Base-by-base conservation (phyloP, 208 protist genomes). In the Tritrichomonas musculus region DNA sequence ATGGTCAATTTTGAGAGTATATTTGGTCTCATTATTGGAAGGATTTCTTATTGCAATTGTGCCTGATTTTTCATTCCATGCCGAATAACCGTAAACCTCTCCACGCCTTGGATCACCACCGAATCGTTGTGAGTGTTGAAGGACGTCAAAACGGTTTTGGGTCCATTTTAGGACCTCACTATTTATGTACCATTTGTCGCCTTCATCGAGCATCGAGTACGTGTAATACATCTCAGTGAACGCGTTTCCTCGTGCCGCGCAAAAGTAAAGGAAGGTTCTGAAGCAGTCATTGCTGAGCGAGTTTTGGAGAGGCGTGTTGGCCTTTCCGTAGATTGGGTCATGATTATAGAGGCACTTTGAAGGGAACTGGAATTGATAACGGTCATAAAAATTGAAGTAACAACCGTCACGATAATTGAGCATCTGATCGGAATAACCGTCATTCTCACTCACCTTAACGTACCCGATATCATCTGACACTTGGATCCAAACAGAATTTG, bases 351-450 rank as follows among this genome's bases (percentile, higher is more conserved):
- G 3, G 41, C 41, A 44, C 17, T 25, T 47, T 41, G 8, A 9
- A 50, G 73, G 73, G 73, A 82, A 82, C 41, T 82, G 73, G 73
- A 82, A 82, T 82, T 30, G 33, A 39, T 47, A 82, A 39, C 49
- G 50, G 33, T 82, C 73, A 41, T 30, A 82, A 39, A 50, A 82
- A 20, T 82, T 82, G 41, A 50, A 82, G 20, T 82, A 82, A 39
- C 33, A 17, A 20, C 33, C 30, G 27, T 82, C 73, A 50, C 73
- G 44, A 39, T n/a, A 82, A 50, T 33, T 82, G 11, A 82, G 41
- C 73, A 82, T 82, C 41, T 82, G 73, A 82, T 82, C 73, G 50
- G 39, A 30, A 17, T 47, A 22, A 30, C 49, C 49, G 5, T 49
- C 41, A 39, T 82, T 82, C 39, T 39, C 41, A 50, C 73, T 41